phyloP scores from a whole-genome alignment of 139 green algal species.

The Chlamydomonas sp. region DNA sequence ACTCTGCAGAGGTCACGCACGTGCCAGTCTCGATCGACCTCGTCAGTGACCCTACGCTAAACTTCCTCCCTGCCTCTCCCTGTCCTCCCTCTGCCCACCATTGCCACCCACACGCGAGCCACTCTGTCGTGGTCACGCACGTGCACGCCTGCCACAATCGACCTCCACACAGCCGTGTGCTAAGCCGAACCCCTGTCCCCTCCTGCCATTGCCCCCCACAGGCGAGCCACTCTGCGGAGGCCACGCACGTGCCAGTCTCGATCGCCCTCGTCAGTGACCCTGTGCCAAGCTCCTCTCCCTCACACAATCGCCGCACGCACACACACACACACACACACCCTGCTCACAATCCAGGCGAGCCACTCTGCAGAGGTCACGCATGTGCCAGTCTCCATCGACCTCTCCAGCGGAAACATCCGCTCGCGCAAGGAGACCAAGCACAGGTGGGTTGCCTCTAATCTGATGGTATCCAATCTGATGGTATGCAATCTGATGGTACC shows the following conservation, averaged over 20 bases:
- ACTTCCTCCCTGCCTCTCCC: too few relatives aligned
- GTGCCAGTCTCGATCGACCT: conserved; percentile 19
- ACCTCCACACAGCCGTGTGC: too few relatives aligned
- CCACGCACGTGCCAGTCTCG: conserved; percentile 14
- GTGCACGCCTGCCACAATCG: background rate
- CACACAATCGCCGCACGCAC: background rate
- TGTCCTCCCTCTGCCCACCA: too few relatives aligned
- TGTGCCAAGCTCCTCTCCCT: background rate
- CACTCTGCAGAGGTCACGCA: conserved; percentile 19
- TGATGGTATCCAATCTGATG: too few relatives aligned
- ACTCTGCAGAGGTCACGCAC: conserved; percentile 17
- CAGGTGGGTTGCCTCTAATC: background rate
- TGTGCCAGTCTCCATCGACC: conserved; percentile 17
- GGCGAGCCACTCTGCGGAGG: conserved; percentile 12
- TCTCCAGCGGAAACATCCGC: conserved; percentile 26
- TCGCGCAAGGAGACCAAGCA: conserved; percentile 42
- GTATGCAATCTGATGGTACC: too few relatives aligned
- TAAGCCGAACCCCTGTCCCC: too few relatives aligned
- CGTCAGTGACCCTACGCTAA: background rate
- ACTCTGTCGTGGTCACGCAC: background rate
- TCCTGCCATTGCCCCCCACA: background rate
- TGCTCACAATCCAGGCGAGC: background rate
- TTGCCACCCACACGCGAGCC: background rate
- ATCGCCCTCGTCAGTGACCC: conserved; percentile 14
- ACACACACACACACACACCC: background rate